Evolutionary conservation across 2,329 filamentous ascomycete species (phyloP), one percentile per base, ranked within the genome.

Genomic region (Claviceps fusiformis): DNA sequence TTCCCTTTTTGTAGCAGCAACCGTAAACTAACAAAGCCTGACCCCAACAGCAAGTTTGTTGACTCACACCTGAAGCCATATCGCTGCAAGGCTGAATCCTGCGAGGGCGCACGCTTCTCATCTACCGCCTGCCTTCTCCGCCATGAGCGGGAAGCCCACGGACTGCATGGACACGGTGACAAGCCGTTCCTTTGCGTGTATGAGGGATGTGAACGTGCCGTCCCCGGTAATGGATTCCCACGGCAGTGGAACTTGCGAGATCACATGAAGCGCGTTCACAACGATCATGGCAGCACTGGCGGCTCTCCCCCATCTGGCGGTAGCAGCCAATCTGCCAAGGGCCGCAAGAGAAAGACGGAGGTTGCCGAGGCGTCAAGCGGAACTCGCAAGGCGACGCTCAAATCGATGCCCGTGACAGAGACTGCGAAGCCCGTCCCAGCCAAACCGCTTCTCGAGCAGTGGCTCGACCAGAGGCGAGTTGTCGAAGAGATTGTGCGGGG

Each of bases 21-120:
- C 11, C 2, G 31, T 8, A 33, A 33, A 33, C 31, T 33, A 33
- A 33, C 31, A 33, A 35, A 19, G 13, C 31, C 24, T 53, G 51
- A 33, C 13, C 15, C 41, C 19, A 19, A 33, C 68, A 95, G 91
- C 80, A 97, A 97, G 79, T 95, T 93, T 64, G 84, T 97, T 62
- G 92, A 97, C 72, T 96, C 92, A 33, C 92, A 97, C 73, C 72
- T 96, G 66, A 95, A 95, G 80, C 92, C 92, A 17, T 97, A 96
- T 75, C 85, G 89, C 58, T 97, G 92, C 85, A 95, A 93, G 81
- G 79, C 86, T 61, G 77, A 83, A 59, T 80, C 83, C 29, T 97
- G 92, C 73, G 83, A 89, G 69, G 87, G 89, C 67, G 83, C 89
- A 60, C 85, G 87, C 47, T 97, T 97, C 71, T 96, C 92, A 17